Percentiles rank a stretch among this genome's conserved stretches.
These are phyloP conservation scores for Biscutella auriculata DNA, from an alignment of 441 rosid genomes.

Conservation along the genomic window DNA sequence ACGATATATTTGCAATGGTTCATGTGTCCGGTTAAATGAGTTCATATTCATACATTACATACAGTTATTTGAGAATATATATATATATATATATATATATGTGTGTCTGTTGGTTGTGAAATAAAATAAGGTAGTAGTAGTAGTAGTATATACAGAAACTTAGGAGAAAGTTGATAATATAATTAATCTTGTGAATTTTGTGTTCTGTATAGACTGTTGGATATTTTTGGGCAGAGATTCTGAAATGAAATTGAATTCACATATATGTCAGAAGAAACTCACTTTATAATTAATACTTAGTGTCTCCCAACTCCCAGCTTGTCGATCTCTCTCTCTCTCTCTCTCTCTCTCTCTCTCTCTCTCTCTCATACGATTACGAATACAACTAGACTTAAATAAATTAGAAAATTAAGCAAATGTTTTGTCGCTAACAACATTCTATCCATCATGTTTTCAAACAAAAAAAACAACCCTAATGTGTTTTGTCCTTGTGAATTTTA, in stretches of 20 bases:
- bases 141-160: background rate
- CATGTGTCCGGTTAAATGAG: too few species aligned
- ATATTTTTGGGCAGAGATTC: conserved; percentile 10
- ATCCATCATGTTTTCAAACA: too few species aligned
- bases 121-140: background rate
- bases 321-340: background rate
- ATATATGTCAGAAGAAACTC: conserved; percentile 17
- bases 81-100: background rate
- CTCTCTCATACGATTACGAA: too few species aligned
- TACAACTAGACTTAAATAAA: too few species aligned
- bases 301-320: conserved; percentile 24
- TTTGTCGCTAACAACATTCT: too few species aligned
- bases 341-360: too few species aligned
- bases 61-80: background rate
- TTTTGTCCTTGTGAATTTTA: too few species aligned
- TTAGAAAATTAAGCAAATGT: too few species aligned
- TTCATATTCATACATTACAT: too few species aligned
- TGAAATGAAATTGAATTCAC: conserved; percentile 14
- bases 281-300: conserved; percentile 16
- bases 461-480: too few species aligned
- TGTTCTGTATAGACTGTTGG: conserved; percentile 3
- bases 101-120: background rate
- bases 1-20: too few species aligned
- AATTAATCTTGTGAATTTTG: background rate
- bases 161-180: background rate